Evolutionary conservation across 2,329 filamentous ascomycete species (phyloP).

Genomic region (Cladorrhinum sp.): DNA sequence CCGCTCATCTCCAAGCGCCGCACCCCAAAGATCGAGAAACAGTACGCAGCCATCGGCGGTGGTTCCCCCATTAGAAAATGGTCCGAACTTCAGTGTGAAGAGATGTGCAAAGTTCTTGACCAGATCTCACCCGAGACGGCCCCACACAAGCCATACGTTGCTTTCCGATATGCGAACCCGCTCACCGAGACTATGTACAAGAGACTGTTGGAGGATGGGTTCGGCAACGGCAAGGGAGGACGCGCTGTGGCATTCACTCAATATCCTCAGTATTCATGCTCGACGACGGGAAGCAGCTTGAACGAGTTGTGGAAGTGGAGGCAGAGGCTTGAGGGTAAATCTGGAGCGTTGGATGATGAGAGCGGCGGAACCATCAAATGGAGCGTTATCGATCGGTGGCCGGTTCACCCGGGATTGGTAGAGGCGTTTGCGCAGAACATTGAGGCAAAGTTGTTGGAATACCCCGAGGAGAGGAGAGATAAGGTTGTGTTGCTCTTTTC

Average conservation of each 20-base stretch:
- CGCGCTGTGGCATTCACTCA: conserved; percentile 96
- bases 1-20: conserved; percentile 80
- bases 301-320: conserved; percentile 99
- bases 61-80: conserved; percentile 98
- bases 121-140: conserved; percentile 87
- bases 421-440: conserved; percentile 93
- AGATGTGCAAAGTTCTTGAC: conserved; percentile 98
- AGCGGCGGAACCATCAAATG: conserved; percentile 75
- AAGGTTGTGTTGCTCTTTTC: conserved; percentile 88
- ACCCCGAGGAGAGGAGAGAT: conserved; percentile 75
- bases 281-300: conserved; percentile 90
- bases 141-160: conserved; percentile 95
- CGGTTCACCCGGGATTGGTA: conserved; percentile 82
- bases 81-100: conserved; percentile 88
- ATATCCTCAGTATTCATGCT: conserved; percentile 98
- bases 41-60: conserved; percentile 92
- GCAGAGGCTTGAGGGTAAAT: conserved; percentile 78
- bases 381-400: conserved; percentile 99
- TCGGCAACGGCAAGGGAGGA: conserved; percentile 84
- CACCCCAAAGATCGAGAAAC: conserved; percentile 94
- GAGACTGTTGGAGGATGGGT: conserved; percentile 79
- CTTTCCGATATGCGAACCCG: conserved; percentile 91
- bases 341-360: conserved; percentile 48
- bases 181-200: conserved; percentile 93
- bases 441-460: conserved; percentile 77